Percentiles rank a stretch among this genome's conserved stretches.
phyloP scores from a whole-genome alignment of 2,329 filamentous ascomycete genomes.

The Fusarium chaquense region DNA sequence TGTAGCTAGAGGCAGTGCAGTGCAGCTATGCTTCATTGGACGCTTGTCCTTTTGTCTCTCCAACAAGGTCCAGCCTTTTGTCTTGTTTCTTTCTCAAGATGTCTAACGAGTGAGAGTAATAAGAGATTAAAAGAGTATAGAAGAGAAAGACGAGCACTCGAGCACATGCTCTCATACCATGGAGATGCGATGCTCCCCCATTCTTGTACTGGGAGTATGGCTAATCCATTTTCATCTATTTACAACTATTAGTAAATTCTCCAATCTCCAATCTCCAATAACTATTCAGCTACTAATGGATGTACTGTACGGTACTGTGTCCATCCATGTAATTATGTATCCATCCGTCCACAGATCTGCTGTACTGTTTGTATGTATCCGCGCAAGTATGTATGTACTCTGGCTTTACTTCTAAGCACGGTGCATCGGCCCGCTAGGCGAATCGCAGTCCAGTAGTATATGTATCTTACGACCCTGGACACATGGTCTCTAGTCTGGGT shows the following conservation, averaged over 20 bases:
- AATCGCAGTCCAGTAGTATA: slow-evolving; percentile 32
- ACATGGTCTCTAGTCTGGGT: slow-evolving; percentile 44
- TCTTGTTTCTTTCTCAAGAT: not conserved
- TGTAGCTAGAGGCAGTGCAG: not conserved
- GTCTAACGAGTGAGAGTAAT: slow-evolving; percentile 17
- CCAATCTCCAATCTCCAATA: slow-evolving; percentile 19
- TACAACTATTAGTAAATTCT: slow-evolving; percentile 46
- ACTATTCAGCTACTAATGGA: not conserved
- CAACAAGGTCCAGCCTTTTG: slow-evolving; percentile 39
- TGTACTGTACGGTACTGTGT: not conserved
- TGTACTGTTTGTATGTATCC: not conserved
- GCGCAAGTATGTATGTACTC: not conserved
- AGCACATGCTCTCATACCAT: not conserved
- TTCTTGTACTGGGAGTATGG: slow-evolving; percentile 34
- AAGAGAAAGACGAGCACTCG: not conserved
- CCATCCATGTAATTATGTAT: slow-evolving; percentile 8
- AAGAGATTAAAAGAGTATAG: slow-evolving; percentile 1
- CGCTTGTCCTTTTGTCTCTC: slow-evolving; percentile 32
- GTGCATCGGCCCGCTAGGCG: slow-evolving; percentile 48
- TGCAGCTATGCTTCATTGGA: slow-evolving; percentile 16
- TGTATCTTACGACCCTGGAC: slow-evolving; percentile 43
- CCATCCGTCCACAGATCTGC: slow-evolving; percentile 1
- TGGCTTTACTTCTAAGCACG: slow-evolving; percentile 39
- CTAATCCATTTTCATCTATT: slow-evolving; percentile 40
- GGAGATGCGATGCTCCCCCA: slow-evolving; percentile 21